phyloP scores from a whole-genome alignment of 2,329 filamentous ascomycete species.

The Phoma sp. region DNA sequence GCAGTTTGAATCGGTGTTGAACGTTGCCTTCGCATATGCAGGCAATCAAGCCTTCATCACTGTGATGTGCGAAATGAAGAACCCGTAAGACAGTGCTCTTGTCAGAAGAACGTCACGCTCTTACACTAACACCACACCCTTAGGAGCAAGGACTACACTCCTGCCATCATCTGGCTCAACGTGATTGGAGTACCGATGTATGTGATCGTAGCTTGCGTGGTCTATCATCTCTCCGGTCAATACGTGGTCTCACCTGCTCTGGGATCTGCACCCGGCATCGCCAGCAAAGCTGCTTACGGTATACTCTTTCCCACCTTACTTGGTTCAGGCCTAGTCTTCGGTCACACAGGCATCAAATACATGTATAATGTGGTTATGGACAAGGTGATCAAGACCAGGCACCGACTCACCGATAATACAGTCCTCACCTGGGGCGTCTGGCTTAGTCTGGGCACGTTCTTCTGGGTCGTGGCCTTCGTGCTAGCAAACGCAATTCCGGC shows the following conservation, averaged over 20 bases:
- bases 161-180: conserved; percentile 12
- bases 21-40: conserved; percentile 67
- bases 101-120: conserved; percentile 34
- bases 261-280: conserved; percentile 59
- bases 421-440: conserved; percentile 39
- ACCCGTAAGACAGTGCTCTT: conserved; percentile 50
- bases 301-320: conserved; percentile 71
- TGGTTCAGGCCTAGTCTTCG: conserved; percentile 71
- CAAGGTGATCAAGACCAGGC: conserved; percentile 7
- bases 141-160: conserved; percentile 14
- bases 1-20: conserved; percentile 40
- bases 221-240: conserved; percentile 68
- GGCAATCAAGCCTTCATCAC: conserved; percentile 64
- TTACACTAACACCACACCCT: not conserved
- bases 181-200: conserved; percentile 62
- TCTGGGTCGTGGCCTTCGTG: conserved; percentile 68
- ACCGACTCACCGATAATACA: conserved; percentile 28
- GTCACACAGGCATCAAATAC: conserved; percentile 68
- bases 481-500: conserved; percentile 71
- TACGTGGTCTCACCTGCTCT: conserved; percentile 68
- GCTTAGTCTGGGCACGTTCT: conserved; percentile 37
- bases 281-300: conserved; percentile 69
- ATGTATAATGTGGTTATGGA: conserved; percentile 65
- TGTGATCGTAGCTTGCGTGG: conserved; percentile 66
- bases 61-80: conserved; percentile 66